These are phyloP conservation scores for Phytophthora sp. DNA, from an alignment of 352 stramenopile species.

Conservation along the genomic window DNA sequence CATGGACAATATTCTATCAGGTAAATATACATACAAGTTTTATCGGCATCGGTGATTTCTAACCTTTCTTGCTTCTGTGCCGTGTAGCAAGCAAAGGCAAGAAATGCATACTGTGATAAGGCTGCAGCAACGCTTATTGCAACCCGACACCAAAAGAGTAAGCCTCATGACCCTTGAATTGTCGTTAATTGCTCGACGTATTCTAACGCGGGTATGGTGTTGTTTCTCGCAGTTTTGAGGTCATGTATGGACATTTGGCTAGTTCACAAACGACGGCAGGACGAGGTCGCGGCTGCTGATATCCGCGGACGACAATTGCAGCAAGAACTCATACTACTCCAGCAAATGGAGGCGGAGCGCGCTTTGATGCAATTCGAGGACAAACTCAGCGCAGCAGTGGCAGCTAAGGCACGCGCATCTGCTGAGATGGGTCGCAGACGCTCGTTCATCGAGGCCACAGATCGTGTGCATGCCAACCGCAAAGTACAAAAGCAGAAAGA, in stretches of 20 bases:
- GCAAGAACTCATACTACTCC: constrained; percentile 33
- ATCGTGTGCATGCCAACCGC: constrained; percentile 45
- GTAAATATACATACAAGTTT: constrained; percentile 15
- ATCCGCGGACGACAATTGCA: constrained; percentile 49
- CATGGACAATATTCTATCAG: constrained; percentile 38
- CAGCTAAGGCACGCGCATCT: constrained; percentile 24
- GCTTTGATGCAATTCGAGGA: constrained; percentile 59
- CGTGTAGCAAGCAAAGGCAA: constrained; percentile 36
- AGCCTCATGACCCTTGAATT: not conserved
- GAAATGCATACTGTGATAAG: constrained; percentile 30
- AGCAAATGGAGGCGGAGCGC: constrained; percentile 34
- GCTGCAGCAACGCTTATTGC: constrained; percentile 37
- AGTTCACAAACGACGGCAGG: constrained; percentile 44
- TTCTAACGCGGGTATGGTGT: too few species aligned
- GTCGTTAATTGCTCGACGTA: not conserved
- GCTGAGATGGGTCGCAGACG: constrained; percentile 39
- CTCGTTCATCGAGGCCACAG: constrained; percentile 53
- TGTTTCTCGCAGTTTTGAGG: constrained; percentile 20
- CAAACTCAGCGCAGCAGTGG: constrained; percentile 34
- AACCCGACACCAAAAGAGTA: constrained; percentile 43
- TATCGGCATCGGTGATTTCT: not conserved
- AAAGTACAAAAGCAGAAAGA: constrained; percentile 64
- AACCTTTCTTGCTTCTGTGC: too few species aligned
- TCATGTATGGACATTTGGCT: constrained; percentile 43
- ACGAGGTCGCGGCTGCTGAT: constrained; percentile 48